These are phyloP conservation scores for Pichia manshurica DNA, from an alignment of 805 yeast genomes.

Conservation along the genomic window DNA sequence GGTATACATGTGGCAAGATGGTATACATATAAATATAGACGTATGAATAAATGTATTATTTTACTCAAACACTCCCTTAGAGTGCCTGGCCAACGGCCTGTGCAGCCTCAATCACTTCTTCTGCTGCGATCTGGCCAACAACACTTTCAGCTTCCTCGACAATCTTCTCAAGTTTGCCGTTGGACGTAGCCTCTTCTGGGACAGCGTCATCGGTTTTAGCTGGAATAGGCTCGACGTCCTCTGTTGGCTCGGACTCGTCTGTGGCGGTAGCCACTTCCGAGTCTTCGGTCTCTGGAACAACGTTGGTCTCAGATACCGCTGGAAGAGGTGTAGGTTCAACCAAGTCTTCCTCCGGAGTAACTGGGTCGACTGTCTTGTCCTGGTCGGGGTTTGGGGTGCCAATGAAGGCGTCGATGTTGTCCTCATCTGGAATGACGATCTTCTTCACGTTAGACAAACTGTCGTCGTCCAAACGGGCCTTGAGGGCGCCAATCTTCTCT, in stretches of 20 bases:
- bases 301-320: background rate
- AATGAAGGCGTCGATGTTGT: constrained; percentile 9
- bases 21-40: no score
- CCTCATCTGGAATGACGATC: constrained; percentile 8
- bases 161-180: constrained; percentile 1
- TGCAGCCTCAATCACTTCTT: constrained; percentile 11
- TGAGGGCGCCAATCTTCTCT: constrained; percentile 4
- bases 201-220: background rate
- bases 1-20: no score
- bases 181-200: background rate
- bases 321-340: constrained; percentile 9
- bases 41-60: no score
- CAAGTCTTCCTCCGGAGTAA: constrained; percentile 8
- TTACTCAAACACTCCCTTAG: no score
- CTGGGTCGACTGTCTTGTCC: background rate
- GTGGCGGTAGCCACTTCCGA: background rate
- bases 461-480: constrained; percentile 8
- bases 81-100: constrained; percentile 12
- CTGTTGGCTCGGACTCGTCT: background rate
- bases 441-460: constrained; percentile 4
- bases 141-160: constrained; percentile 5
- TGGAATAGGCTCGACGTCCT: constrained; percentile 1
- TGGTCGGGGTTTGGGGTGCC: constrained; percentile 4
- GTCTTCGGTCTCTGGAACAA: constrained; percentile 1
- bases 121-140: constrained; percentile 3